Evolutionary conservation across 148 eudicot species (phyloP), one percentile per base, ranked within the genome.

Genomic region (Hydrangea macrophylla): DNA sequence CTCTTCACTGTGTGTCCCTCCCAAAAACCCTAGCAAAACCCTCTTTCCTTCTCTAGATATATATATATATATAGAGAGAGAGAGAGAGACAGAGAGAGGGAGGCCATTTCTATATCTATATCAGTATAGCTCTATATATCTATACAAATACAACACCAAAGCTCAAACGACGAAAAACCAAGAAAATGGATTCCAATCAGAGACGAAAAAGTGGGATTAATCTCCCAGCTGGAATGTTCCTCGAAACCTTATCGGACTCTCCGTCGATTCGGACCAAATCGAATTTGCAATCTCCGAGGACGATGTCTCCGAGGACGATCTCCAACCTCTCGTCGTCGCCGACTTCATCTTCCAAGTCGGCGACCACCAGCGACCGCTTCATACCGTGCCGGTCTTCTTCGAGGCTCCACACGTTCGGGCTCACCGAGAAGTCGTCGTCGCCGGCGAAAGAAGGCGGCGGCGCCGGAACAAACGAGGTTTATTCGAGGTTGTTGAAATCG

Each of bases 311-410:
- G 0, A 78, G 98, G 53, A 86, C 96, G 11, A 86, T 94, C 25
- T 88, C 91, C 7, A 86, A 85, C 39, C 64, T 93, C 0, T 76
- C 96, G 10, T 60, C 90, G 0, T 62, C 83, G 3, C 79, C 85
- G 9, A n/a, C n/a, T n/a, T n/a, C n/a, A n/a, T n/a, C n/a, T n/a
- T 80, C 89, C 1, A 77, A 80, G 0, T 72, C 90, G 6, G 81
- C 71, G 4, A 62, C 69, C 17, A 88, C 96, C 83, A 91, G 97
- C 70, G 99, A 94, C 76, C 70, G 97, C 67, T 94, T 94, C 68
- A 94, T 94, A 42, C 99, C 99, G 7, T 90, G 97, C 77, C 80
- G 99, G 77, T 94, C 99, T 10, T 80, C 96, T 5, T 94, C 99
- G 1, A 82, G 97, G 75, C 91, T 94, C 5, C 88, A 88, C 78